Evolutionary conservation across 164 flowering plant genomes (phyloP).

Genomic region (Dillenia turbinata): DNA sequence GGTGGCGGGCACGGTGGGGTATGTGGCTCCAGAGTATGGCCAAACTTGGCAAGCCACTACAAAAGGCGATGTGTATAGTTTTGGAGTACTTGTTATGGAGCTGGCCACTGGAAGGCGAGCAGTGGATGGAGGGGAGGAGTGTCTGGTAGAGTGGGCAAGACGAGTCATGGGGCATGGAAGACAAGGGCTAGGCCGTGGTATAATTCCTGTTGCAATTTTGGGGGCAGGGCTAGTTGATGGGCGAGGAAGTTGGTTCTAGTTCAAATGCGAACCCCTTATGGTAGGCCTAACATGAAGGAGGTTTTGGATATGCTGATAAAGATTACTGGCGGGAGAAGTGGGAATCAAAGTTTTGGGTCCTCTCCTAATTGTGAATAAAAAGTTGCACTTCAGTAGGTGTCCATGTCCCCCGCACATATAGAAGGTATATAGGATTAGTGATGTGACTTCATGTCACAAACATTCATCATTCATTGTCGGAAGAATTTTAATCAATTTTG

Average conservation of each 20-base stretch:
- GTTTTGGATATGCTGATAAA: constrained; percentile 56
- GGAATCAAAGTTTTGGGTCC: constrained; percentile 8
- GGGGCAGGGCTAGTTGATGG: constrained; percentile 47
- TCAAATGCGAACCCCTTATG: no score
- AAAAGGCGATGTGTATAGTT: constrained; percentile 91
- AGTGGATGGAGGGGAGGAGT: constrained; percentile 76
- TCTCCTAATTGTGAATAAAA: constrained; percentile 12
- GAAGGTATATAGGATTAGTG: no score
- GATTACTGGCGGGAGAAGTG: constrained; percentile 10
- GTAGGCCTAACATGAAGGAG: constrained; percentile 85
- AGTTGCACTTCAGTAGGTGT: constrained; percentile 1
- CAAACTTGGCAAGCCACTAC: constrained; percentile 89
- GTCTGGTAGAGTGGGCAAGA: constrained; percentile 75
- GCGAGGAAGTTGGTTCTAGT: no score
- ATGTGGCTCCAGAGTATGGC: constrained; percentile 92
- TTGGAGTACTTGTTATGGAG: constrained; percentile 84
- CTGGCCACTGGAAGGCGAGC: constrained; percentile 82
- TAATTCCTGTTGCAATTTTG: constrained; percentile 34
- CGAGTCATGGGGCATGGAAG: constrained; percentile 44
- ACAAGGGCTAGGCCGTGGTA: constrained; percentile 21
- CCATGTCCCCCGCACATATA: neutral
- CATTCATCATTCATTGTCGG: no score
- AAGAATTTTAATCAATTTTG: no score
- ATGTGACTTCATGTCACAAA: no score
- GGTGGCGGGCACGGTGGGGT: constrained; percentile 90